These are phyloP conservation scores for Oryza nivara DNA, from an alignment of 176 grass and related monocot species.

Conservation along the genomic window DNA sequence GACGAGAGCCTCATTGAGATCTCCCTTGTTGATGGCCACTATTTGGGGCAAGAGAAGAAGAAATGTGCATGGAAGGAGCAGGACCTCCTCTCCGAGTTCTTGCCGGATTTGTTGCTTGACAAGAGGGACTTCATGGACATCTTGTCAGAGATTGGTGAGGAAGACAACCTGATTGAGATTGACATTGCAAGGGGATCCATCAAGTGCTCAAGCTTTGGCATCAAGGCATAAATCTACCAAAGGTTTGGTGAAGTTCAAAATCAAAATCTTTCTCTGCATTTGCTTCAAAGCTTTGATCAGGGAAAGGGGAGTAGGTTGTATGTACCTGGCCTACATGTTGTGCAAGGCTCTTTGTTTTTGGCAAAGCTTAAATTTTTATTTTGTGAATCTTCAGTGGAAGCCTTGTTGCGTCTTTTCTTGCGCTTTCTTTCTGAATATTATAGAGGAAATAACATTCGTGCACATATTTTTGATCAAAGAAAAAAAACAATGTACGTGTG, in stretches of 20 bases:
- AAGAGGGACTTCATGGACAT: conserved; percentile 70
- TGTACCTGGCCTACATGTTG: conserved; percentile 24
- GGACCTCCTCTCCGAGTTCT: conserved; percentile 48
- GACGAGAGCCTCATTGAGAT: conserved; percentile 83
- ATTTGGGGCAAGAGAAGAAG: conserved; percentile 35
- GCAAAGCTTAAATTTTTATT: conserved; percentile 7
- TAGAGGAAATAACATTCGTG: conserved; percentile 22
- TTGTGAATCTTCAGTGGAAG: conserved; percentile 33
- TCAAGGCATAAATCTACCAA: conserved; percentile 62
- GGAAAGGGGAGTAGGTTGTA: conserved; percentile 17
- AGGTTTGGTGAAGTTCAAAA: conserved; percentile 50
- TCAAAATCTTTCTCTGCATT: conserved; percentile 22
- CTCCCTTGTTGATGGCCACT: conserved; percentile 60
- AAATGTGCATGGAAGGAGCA: conserved; percentile 40
- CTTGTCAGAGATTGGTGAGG: conserved; percentile 72
- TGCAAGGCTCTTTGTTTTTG: background rate
- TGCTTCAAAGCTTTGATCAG: conserved; percentile 15
- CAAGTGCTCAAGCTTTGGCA: conserved; percentile 60
- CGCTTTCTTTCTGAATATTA: conserved; percentile 20
- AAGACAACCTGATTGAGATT: conserved; percentile 94
- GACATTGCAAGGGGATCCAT: conserved; percentile 81
- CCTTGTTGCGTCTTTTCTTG: conserved; percentile 13
- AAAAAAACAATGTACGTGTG: conserved; percentile 24
- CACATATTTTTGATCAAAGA: conserved; percentile 36
- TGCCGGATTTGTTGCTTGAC: conserved; percentile 64